Conservation (phyloP, 495 filamentous ascomycete species). For the Lasiosphaeria ovina region DNA sequence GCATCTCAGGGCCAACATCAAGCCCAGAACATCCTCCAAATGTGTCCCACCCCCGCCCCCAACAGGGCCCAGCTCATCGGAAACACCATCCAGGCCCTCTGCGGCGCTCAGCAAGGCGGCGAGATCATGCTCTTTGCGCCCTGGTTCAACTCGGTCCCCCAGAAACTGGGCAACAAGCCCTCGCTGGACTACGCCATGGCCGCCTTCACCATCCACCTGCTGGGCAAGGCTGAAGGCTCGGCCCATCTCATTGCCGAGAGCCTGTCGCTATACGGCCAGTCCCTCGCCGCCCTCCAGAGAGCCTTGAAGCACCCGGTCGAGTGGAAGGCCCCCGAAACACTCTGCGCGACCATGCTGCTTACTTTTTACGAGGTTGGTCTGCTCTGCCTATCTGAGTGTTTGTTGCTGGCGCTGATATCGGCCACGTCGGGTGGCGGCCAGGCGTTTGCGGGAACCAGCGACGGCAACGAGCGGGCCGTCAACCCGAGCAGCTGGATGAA, state of each 20-base stretch:
- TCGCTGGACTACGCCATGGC: constrained; percentile 21
- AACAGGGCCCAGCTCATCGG: constrained; percentile 17
- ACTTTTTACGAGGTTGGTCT: constrained; percentile 12
- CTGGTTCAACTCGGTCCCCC: constrained; percentile 17
- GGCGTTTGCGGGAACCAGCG: constrained; percentile 22
- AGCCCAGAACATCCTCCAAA: too few species aligned
- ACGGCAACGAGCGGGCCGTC: neutral
- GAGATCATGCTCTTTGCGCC: constrained; percentile 14
- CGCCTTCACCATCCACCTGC: constrained; percentile 18
- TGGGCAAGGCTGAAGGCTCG: constrained; percentile 14
- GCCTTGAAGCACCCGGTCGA: constrained; percentile 18
- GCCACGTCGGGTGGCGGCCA: neutral
- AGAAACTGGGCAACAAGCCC: constrained; percentile 14
- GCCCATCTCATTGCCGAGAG: constrained; percentile 13
- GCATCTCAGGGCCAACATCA: too few species aligned
- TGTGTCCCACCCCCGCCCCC: neutral
- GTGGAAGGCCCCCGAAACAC: constrained; percentile 23
- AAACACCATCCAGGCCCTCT: constrained; percentile 17
- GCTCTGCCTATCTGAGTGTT: neutral
- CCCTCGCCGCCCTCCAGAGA: constrained; percentile 17
- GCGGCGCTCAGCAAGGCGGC: neutral
- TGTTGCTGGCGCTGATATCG: neutral
- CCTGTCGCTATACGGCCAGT: constrained; percentile 20
- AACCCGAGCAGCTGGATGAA: constrained; percentile 18
- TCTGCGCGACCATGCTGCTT: constrained; percentile 19